Evolutionary conservation across 768 basidiomycete species (phyloP), one percentile per base, ranked within the genome.

Genomic region (Suillus variegatus): DNA sequence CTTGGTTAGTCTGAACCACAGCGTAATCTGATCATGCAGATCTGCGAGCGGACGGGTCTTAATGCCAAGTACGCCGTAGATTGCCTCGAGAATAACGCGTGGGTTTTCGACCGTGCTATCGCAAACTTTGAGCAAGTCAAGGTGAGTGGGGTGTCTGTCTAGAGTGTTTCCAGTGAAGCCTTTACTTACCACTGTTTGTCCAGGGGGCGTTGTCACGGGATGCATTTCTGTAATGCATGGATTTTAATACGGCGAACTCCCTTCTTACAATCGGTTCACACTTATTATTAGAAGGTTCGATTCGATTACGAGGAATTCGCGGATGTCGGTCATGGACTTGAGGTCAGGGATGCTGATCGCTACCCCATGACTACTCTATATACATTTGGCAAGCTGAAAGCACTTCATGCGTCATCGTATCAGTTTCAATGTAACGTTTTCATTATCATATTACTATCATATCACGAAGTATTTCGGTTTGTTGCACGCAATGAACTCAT

Each of bases 121-220:
- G 83, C 84, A 60, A 96, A 97, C 73, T 99, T 95, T 76, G 88
- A 94, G 72, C 84, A 92, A 74, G 91, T 98, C 71, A 92, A 92
- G 86, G 92, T 92, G 68, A 65, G 88, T 79, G 62, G 60, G 4
- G 2, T 32, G 57, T n/a, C 14, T 14, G 57, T 22, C 14, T 14
- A 52, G 60, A 60, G 65, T 43, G 61, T 28, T 12, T 14, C 6
- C 22, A 16, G 13, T 61, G 47, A 38, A 57, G 62, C 8, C 64
- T 62, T n/a, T 72, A 32, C 72, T 77, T 69, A 78, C 72, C 12
- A 46, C 62, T 67, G 65, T 60, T 62, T 36, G 67, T 57, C 28
- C 71, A 89, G 86, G 78, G 75, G 40, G 84, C 79, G 35, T 72
- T 88, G 65, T 75, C 84, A 64, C 81, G 82, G 70, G 86, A 88